Evolutionary conservation across 257 asterid genomes (phyloP).

Genomic region (Anisodus acutangulus): DNA sequence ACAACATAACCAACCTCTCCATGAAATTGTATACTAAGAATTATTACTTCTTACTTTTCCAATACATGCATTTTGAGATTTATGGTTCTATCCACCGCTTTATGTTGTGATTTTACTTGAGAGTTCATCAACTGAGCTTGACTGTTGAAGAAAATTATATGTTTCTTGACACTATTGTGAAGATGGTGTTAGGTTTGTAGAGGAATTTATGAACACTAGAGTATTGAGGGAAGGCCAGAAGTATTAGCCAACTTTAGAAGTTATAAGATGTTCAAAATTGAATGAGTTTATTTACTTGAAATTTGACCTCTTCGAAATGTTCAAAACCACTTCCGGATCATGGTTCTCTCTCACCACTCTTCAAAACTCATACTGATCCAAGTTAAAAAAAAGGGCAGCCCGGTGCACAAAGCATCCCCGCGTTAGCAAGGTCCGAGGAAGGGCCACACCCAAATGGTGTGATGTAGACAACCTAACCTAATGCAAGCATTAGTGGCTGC

Average conservation of each 20-base stretch:
- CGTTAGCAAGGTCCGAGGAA: too few species aligned
- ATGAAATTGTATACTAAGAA: background rate
- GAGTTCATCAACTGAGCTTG: background rate
- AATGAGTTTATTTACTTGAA: slow-evolving; percentile 14
- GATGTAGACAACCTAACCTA: too few species aligned
- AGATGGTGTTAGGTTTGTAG: background rate
- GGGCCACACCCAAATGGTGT: too few species aligned
- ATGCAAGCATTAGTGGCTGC: too few species aligned
- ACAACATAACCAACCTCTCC: background rate
- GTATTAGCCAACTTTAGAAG: background rate
- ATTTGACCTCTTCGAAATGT: slow-evolving; percentile 15
- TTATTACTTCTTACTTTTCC: background rate
- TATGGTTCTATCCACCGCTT: background rate
- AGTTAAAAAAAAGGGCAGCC: too few species aligned
- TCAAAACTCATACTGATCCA: background rate
- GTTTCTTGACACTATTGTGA: slow-evolving; percentile 1
- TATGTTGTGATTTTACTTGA: background rate
- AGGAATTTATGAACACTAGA: background rate
- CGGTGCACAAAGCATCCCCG: too few species aligned
- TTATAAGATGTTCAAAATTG: background rate
- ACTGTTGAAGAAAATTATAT: background rate
- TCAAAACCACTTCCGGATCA: background rate
- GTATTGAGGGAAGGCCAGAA: background rate
- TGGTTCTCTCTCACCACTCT: slow-evolving; percentile 10
- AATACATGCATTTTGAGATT: slow-evolving; percentile 10